Evolutionary conservation across 257 asterid species (phyloP), one percentile per base, ranked within the genome.

Genomic region (Nicotiana noctiflora): DNA sequence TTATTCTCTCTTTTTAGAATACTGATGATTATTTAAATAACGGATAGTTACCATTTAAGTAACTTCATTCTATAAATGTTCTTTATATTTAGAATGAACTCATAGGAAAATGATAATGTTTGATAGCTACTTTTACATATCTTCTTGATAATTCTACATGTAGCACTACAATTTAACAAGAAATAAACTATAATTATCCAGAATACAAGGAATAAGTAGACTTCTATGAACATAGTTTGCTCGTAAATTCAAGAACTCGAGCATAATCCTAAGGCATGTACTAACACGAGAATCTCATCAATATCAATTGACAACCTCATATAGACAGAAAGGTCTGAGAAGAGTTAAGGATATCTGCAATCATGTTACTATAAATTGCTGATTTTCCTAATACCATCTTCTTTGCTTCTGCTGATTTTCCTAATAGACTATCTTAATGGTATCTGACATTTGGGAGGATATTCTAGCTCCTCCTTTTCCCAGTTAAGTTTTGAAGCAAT

Each of bases 401-500:
- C 46, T 64, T 51, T 27, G 25, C 74, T 27, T 56, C 49, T 40
- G 49, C 49, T 32, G 17, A n/a, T 15, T 55, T 77, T 21, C 67
- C 31, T 1, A 17, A 23, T 67, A 67, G 13, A 77, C 25, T 76
- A 52, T 6, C 63, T 53, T 76, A 37, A 27, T 52, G 46, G 63
- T n/a, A 66, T 66, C 27, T 66, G 14, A 2, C 25, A 53, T 75
- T 51, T 27, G 63, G 72, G 32, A 11, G 76, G 34, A n/a, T 75
- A 82, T 17, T 62, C 61, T 76, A 86, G 32, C 31, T 80, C 75
- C 31, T 66, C 85, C 13, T n/a, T 80, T 40, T 81, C 84, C 87
- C 89, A 86, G 3, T 84, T 84, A 2, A 79, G 64, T 68, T 84
- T 84, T 18, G 89, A 57, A 27, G 87, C 84, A 25, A 82, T 79